Evolutionary conservation across 1,139 yeast species (phyloP).

Genomic region (Geotrichum australiense): DNA sequence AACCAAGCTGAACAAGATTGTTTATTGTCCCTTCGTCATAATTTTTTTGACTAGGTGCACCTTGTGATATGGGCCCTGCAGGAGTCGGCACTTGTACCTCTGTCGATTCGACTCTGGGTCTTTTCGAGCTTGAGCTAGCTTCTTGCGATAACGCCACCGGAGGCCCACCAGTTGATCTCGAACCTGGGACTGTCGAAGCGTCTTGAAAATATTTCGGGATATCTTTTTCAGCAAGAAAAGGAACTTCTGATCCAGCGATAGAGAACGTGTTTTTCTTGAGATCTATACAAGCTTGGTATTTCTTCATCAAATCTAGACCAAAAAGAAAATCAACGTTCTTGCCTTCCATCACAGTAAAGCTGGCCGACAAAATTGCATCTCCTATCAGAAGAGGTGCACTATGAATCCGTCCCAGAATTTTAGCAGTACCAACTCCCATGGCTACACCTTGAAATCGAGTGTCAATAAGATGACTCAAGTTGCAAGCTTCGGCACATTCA

Average conservation of each 20-base stretch:
- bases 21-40: constrained; percentile 45
- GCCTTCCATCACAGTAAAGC: constrained; percentile 75
- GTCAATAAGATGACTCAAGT: constrained; percentile 70
- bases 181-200: not conserved
- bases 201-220: constrained; percentile 42
- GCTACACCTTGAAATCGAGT: constrained; percentile 76
- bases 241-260: constrained; percentile 65
- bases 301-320: constrained; percentile 75
- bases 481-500: constrained; percentile 63
- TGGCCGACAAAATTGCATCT: constrained; percentile 60
- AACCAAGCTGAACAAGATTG: constrained; percentile 63
- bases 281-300: constrained; percentile 82
- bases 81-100: constrained; percentile 17
- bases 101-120: constrained; percentile 17
- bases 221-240: constrained; percentile 67
- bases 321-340: constrained; percentile 40
- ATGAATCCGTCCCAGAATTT: constrained; percentile 78
- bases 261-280: constrained; percentile 58
- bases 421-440: constrained; percentile 80
- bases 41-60: constrained; percentile 14
- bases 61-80: too few species aligned
- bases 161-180: not conserved
- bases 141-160: constrained; percentile 16
- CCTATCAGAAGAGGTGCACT: constrained; percentile 83
- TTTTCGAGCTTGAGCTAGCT: too few species aligned